These are phyloP conservation scores for Eucalyptus rudis DNA, from an alignment of 345 rosid species.

Conservation along the genomic window DNA sequence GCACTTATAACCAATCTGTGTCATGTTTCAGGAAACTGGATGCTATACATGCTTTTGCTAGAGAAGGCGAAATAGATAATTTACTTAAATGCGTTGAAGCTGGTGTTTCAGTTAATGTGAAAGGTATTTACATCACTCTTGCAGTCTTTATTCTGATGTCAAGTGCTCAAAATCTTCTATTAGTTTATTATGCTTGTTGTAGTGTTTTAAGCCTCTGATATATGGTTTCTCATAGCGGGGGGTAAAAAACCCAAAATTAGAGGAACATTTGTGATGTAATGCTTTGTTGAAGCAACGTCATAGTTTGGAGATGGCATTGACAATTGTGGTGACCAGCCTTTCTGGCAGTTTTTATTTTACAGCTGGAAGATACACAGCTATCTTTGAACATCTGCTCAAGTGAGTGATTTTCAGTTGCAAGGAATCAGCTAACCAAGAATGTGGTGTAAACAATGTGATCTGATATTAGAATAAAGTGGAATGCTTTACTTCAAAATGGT, in stretches of 20 bases:
- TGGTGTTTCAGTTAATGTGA: conserved; percentile 59
- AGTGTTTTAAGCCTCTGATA: neutral
- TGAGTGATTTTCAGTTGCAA: neutral
- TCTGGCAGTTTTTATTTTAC: neutral
- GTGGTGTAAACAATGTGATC: neutral
- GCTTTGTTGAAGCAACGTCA: neutral
- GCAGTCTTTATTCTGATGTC: neutral
- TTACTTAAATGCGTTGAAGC: conserved; percentile 57
- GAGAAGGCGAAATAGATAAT: conserved; percentile 78
- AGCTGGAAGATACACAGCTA: neutral
- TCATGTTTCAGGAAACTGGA: conserved; percentile 61
- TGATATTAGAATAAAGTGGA: neutral
- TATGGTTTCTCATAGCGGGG: neutral
- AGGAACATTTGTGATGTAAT: neutral
- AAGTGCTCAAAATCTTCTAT: neutral
- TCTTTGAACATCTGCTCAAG: neutral
- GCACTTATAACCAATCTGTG: neutral
- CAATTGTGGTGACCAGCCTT: neutral
- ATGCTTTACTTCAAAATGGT: neutral
- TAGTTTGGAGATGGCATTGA: neutral
- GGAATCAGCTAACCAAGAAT: neutral
- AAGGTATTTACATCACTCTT: conserved; percentile 17
- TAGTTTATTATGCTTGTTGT: neutral
- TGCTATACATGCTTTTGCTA: conserved; percentile 77
- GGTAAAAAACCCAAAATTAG: neutral